These are phyloP conservation scores for Mycosphaerella sp. DNA, from an alignment of 2,329 filamentous ascomycete species.

Conservation along the genomic window DNA sequence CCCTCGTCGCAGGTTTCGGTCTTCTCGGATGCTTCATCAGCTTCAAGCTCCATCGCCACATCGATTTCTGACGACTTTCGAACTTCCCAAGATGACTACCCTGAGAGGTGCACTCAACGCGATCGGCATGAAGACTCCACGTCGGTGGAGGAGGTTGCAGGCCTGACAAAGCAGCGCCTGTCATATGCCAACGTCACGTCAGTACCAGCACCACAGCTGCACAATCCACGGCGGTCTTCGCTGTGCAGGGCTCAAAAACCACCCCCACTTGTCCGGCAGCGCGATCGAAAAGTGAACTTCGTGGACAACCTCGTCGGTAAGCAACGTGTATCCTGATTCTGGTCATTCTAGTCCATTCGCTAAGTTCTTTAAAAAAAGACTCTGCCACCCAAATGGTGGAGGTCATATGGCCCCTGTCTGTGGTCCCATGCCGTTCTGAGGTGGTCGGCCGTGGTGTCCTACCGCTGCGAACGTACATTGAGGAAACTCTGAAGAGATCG, in stretches of 20 bases:
- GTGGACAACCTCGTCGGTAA: conserved; percentile 98
- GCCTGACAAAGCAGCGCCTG: conserved; percentile 18
- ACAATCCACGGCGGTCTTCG: conserved; percentile 54
- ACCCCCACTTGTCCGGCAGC: conserved; percentile 74
- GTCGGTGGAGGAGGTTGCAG: conserved; percentile 5
- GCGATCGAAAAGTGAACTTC: conserved; percentile 88
- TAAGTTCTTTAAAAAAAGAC: conserved; percentile 54
- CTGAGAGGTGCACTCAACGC: conserved; percentile 22
- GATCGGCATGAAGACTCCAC: conserved; percentile 15
- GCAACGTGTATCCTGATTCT: conserved; percentile 35
- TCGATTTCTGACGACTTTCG: conserved; percentile 57
- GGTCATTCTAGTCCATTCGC: conserved; percentile 30
- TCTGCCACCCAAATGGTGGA: conserved; percentile 96
- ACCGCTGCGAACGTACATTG: conserved; percentile 90
- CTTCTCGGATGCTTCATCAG: conserved; percentile 59
- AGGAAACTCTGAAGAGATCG: conserved; percentile 90
- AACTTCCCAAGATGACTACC: conserved; percentile 31
- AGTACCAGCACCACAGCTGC: conserved; percentile 54
- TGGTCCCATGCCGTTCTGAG: conserved; percentile 68
- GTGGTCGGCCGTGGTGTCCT: conserved; percentile 67
- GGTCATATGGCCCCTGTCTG: conserved; percentile 91
- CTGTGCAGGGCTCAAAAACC: conserved; percentile 54
- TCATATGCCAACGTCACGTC: conserved; percentile 37
- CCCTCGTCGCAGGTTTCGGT: conserved; percentile 71
- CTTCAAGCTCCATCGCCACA: conserved; percentile 46